These are phyloP conservation scores for Talinum fruticosum DNA, from an alignment of 148 eudicot genomes.

Conservation along the genomic window DNA sequence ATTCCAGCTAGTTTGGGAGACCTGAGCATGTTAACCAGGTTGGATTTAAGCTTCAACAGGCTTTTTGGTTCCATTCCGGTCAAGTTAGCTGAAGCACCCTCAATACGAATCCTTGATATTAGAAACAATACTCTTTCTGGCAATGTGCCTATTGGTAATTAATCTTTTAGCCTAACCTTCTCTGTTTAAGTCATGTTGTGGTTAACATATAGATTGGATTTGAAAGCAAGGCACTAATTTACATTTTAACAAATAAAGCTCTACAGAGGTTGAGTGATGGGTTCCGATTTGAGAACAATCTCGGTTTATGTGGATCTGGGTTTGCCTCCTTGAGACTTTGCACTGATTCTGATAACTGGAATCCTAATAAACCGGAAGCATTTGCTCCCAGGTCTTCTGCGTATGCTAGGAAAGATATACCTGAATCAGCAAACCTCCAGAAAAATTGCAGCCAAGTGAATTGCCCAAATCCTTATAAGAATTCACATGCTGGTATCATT, in stretches of 20 bases:
- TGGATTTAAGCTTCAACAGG: conserved; percentile 73
- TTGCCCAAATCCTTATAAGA: conserved; percentile 33
- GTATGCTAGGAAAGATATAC: conserved; percentile 46
- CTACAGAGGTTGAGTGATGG: conserved; percentile 64
- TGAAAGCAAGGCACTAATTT: conserved; percentile 13
- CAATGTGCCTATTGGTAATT: conserved; percentile 74
- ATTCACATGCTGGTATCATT: conserved; percentile 40
- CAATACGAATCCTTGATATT: conserved; percentile 59
- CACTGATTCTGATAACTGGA: conserved; percentile 33
- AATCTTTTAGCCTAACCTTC: background rate
- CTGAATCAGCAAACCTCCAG: conserved; percentile 62
- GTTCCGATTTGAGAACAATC: conserved; percentile 64
- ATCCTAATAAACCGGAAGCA: conserved; percentile 53
- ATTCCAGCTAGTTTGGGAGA: conserved; percentile 85
- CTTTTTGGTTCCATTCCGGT: conserved; percentile 81
- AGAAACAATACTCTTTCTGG: conserved; percentile 79
- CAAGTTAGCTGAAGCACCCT: conserved; percentile 60
- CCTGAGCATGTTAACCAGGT: conserved; percentile 53
- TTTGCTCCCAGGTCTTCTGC: conserved; percentile 46
- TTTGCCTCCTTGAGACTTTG: conserved; percentile 57
- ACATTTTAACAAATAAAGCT: conserved; percentile 35
- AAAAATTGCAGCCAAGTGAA: conserved; percentile 34
- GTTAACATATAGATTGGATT: background rate
- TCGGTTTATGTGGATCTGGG: conserved; percentile 66
- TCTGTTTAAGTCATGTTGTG: conserved; percentile 3